Evolutionary conservation across 2,329 filamentous ascomycete species (phyloP).

Genomic region (Keithomyces neogunnii): DNA sequence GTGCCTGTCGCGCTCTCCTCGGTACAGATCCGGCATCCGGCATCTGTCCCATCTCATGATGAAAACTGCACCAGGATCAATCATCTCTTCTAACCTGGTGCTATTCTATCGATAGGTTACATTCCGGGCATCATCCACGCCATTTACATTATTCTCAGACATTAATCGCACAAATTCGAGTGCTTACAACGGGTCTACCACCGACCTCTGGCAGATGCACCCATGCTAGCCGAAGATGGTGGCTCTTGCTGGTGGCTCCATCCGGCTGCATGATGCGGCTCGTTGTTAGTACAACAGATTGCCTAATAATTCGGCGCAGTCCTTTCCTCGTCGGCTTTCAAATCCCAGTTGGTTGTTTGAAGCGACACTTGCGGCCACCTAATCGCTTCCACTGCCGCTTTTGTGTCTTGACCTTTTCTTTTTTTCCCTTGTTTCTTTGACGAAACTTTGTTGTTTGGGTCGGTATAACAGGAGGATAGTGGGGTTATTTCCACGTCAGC

Average conservation of each 20-base stretch:
- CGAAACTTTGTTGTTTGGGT: neutral
- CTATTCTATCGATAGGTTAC: constrained; percentile 31
- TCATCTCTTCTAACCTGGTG: neutral
- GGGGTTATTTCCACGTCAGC: neutral
- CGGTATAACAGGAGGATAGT: neutral
- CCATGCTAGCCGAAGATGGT: too few species aligned
- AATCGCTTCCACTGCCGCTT: neutral
- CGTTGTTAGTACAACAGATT: too few species aligned
- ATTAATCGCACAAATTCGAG: neutral
- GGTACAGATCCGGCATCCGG: neutral
- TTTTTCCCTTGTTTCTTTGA: neutral
- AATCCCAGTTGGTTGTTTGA: neutral
- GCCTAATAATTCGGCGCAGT: neutral
- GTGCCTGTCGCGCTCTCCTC: neutral
- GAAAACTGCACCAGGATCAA: too few species aligned
- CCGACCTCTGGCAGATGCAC: too few species aligned
- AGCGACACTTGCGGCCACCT: neutral
- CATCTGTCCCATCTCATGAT: neutral
- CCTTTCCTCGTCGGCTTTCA: neutral
- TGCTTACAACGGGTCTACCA: too few species aligned
- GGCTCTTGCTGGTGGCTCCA: too few species aligned
- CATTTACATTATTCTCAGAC: constrained; percentile 69
- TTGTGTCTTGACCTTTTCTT: neutral
- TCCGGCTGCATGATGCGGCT: too few species aligned
- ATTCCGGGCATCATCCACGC: constrained; percentile 87